A percentile compares a stretch with the other conserved stretches of the same genome.
phyloP scores from a whole-genome alignment of 345 rosid species.

The Populus alba region DNA sequence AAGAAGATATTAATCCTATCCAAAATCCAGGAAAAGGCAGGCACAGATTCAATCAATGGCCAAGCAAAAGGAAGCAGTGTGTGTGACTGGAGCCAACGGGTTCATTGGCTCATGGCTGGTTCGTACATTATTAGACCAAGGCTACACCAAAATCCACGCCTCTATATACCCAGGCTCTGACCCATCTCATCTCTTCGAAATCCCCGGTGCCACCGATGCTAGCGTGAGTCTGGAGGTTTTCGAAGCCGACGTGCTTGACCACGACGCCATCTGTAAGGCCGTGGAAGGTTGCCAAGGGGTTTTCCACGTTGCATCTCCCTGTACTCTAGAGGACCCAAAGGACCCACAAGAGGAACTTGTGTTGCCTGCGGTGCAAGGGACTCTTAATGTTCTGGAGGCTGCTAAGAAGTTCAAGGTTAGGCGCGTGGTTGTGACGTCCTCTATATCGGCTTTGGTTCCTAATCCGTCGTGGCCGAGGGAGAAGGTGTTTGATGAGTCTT shows the following conservation, averaged over 20 bases:
- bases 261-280: conserved; percentile 48
- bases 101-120: conserved; percentile 80
- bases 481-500: conserved; percentile 55
- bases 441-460: conserved; percentile 75
- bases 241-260: conserved; percentile 66
- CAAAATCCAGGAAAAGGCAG: no score
- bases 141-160: conserved; percentile 64
- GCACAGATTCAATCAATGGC: background rate
- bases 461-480: conserved; percentile 60
- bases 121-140: conserved; percentile 44
- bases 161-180: conserved; percentile 62
- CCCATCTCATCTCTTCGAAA: conserved; percentile 45
- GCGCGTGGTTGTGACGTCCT: conserved; percentile 77
- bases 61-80: conserved; percentile 41
- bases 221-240: conserved; percentile 33
- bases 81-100: conserved; percentile 85
- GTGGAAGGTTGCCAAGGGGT: conserved; percentile 70
- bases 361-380: conserved; percentile 77
- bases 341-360: conserved; percentile 64
- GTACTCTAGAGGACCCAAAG: conserved; percentile 61
- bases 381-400: conserved; percentile 64
- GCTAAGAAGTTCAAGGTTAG: conserved; percentile 48
- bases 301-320: conserved; percentile 90
- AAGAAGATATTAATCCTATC: no score
- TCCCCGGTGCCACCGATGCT: conserved; percentile 34